Conservation (phyloP, 106 monocot species). For the Dendrobium officinale region DNA sequence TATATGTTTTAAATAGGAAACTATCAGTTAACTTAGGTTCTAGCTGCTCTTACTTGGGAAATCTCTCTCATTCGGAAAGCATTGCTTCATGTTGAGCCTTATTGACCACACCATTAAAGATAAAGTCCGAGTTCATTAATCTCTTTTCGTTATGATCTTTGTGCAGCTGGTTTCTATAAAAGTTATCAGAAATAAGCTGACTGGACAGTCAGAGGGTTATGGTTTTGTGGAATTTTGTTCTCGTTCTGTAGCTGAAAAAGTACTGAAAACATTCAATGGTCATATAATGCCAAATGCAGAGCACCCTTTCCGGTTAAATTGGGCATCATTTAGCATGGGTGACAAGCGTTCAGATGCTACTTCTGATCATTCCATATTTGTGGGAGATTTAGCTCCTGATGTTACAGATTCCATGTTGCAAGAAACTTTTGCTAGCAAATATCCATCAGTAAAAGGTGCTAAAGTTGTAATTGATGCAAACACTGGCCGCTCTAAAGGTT, state of each 20-base stretch:
- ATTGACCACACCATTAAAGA: background rate
- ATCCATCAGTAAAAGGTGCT: conserved; percentile 70
- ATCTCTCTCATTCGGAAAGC: background rate
- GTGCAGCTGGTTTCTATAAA: conserved; percentile 46
- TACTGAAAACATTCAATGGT: conserved; percentile 43
- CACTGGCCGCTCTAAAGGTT: conserved; percentile 74
- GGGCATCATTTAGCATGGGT: conserved; percentile 82
- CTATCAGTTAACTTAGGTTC: background rate
- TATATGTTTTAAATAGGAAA: background rate
- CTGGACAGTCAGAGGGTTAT: conserved; percentile 71
- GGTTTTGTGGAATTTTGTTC: conserved; percentile 74
- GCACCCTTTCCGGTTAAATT: conserved; percentile 60
- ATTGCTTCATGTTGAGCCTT: background rate
- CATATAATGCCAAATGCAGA: conserved; percentile 63
- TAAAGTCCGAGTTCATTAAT: background rate
- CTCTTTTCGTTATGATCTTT: background rate
- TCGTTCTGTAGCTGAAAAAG: conserved; percentile 57
- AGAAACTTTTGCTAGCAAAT: conserved; percentile 52
- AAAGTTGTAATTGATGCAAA: conserved; percentile 64
- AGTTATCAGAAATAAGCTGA: conserved; percentile 73
- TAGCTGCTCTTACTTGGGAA: background rate
- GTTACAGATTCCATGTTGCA: conserved; percentile 70
- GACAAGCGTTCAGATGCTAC: conserved; percentile 43
- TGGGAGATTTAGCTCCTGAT: conserved; percentile 76
- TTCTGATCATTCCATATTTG: conserved; percentile 59